Evolutionary conservation across 768 basidiomycete species (phyloP).

Genomic region (Xerocomus brunneocitrinus): DNA sequence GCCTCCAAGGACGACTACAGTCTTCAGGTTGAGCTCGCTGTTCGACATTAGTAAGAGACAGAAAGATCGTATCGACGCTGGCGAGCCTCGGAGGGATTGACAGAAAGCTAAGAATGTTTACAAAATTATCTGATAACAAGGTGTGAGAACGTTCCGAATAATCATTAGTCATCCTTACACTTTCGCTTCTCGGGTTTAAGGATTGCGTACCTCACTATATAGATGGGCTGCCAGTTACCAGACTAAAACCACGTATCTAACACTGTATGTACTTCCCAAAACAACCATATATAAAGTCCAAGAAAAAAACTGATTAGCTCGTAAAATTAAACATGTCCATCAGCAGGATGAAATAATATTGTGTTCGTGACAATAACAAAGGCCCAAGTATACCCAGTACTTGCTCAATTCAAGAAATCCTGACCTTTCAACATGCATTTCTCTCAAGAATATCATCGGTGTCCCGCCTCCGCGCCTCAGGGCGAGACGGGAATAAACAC

Average conservation of each 20-base stretch:
- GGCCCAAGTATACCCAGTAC: neutral
- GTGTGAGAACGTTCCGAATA: too few species aligned
- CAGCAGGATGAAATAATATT: neutral
- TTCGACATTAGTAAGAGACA: too few species aligned
- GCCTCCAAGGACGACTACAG: slow-evolving; percentile 41
- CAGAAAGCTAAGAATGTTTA: too few species aligned
- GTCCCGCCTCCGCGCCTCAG: neutral
- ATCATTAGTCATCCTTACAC: too few species aligned
- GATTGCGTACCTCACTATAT: too few species aligned
- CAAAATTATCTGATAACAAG: too few species aligned
- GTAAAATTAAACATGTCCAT: neutral
- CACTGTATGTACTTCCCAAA: neutral
- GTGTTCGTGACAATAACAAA: neutral
- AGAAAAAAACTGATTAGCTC: neutral
- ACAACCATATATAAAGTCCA: neutral
- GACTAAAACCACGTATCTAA: slow-evolving; percentile 36
- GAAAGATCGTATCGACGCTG: too few species aligned
- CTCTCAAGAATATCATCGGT: neutral
- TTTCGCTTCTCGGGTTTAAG: too few species aligned
- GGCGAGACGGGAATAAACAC: slow-evolving; percentile 40
- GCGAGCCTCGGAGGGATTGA: too few species aligned
- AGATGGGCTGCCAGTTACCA: too few species aligned
- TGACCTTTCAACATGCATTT: neutral
- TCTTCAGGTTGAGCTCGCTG: too few species aligned
- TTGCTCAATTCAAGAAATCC: slow-evolving; percentile 7